phyloP scores from a whole-genome alignment of 129 eudicot genomes.

The Ambrosia trifida region DNA sequence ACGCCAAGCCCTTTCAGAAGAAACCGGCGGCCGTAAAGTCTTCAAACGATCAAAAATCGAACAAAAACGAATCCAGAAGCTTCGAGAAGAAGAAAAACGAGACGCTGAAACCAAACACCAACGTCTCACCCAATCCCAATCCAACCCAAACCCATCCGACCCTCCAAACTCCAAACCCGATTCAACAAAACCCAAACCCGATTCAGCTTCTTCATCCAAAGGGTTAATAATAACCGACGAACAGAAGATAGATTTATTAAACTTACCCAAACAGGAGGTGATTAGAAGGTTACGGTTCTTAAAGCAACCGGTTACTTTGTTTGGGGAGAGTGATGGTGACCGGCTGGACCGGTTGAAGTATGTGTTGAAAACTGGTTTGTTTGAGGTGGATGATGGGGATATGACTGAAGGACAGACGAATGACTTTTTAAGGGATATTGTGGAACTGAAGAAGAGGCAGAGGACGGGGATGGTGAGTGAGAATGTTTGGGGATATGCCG shows the following conservation, averaged over 20 bases:
- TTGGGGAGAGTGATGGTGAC: slow-evolving; percentile 76
- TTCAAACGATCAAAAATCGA: no score
- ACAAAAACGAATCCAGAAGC: slow-evolving; percentile 67
- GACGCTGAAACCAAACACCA: no score
- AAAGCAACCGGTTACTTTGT: slow-evolving; percentile 84
- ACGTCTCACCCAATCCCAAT: no score
- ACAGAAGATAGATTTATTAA: slow-evolving; percentile 59
- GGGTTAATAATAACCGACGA: slow-evolving; percentile 55
- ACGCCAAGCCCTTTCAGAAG: slow-evolving; percentile 53
- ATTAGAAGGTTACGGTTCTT: slow-evolving; percentile 79
- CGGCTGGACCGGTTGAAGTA: slow-evolving; percentile 69
- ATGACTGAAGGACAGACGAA: slow-evolving; percentile 99
- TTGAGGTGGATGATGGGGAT: slow-evolving; percentile 87
- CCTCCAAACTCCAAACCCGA: slow-evolving; percentile 55
- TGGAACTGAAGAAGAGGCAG: slow-evolving; percentile 85
- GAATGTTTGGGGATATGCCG: no score
- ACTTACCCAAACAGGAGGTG: slow-evolving; percentile 71
- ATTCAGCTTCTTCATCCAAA: slow-evolving; percentile 39
- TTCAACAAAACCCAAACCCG: slow-evolving; percentile 32
- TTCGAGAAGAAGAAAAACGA: slow-evolving; percentile 74
- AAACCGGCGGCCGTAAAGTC: slow-evolving; percentile 56
- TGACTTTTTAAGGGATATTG: slow-evolving; percentile 84
- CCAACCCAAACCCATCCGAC: no score
- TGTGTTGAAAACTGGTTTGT: slow-evolving; percentile 72
- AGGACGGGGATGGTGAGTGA: slow-evolving; percentile 71